These are phyloP conservation scores for Herpotrichia juniperi DNA, from an alignment of 2,329 filamentous ascomycete species.

Conservation along the genomic window DNA sequence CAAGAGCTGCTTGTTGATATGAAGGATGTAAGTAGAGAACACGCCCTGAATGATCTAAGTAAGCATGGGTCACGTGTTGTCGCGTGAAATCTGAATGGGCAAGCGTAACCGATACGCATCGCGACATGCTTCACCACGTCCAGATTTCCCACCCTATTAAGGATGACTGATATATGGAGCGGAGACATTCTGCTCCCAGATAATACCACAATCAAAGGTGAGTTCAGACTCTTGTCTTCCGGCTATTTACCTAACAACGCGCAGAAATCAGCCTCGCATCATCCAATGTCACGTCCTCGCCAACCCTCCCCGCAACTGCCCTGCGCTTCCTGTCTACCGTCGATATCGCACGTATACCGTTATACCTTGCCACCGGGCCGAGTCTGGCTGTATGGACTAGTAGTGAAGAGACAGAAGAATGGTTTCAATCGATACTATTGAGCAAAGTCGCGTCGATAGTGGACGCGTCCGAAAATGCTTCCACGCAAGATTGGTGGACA, in stretches of 20 bases:
- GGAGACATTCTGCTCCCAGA: conserved; percentile 40
- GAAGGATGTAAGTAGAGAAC: too few species aligned
- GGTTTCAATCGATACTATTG: conserved; percentile 48
- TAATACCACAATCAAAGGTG: conserved; percentile 31
- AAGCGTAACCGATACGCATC: not conserved
- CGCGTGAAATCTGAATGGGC: not conserved
- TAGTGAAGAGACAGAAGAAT: conserved; percentile 40
- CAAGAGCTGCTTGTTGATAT: too few species aligned
- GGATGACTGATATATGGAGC: conserved; percentile 42
- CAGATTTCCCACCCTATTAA: not conserved
- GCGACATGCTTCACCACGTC: not conserved
- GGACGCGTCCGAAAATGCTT: conserved; percentile 6
- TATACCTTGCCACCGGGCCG: conserved; percentile 47
- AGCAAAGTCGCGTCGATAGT: conserved; percentile 17
- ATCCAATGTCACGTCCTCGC: conserved; percentile 20
- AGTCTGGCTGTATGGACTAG: conserved; percentile 47
- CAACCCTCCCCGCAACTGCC: conserved; percentile 17
- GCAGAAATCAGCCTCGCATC: conserved; percentile 39
- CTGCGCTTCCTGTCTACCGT: conserved; percentile 49
- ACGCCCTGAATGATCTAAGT: too few species aligned
- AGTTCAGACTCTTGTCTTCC: not conserved
- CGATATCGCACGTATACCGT: conserved; percentile 46
- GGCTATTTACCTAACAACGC: conserved; percentile 2
- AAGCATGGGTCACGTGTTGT: too few species aligned
- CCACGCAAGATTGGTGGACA: conserved; percentile 44